Conservation (phyloP, 306 rosid species). For the Quercus engelmannii region DNA sequence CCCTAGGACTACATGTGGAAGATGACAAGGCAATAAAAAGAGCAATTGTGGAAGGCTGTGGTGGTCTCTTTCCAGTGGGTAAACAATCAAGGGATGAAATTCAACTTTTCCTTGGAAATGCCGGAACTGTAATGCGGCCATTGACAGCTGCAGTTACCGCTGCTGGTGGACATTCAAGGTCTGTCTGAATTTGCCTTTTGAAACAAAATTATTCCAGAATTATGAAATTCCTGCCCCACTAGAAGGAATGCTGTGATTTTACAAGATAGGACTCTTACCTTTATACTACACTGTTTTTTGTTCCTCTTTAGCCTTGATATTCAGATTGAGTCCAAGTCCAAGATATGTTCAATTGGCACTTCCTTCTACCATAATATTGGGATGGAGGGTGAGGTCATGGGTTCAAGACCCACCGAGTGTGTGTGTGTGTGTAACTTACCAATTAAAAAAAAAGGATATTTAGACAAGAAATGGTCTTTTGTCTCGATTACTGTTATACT, state of each 20-base stretch:
- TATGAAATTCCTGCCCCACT: constrained; percentile 2
- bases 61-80: constrained; percentile 73
- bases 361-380: too few relatives aligned
- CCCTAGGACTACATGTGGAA: constrained; percentile 81
- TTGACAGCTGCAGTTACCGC: constrained; percentile 90
- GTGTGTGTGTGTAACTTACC: too few relatives aligned
- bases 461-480: background rate
- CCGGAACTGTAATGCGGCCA: constrained; percentile 99
- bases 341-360: too few relatives aligned
- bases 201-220: too few relatives aligned
- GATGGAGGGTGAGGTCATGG: too few relatives aligned
- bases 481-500: background rate
- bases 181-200: background rate
- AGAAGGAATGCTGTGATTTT: background rate
- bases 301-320: too few relatives aligned
- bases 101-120: constrained; percentile 94
- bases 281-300: background rate
- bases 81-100: constrained; percentile 65
- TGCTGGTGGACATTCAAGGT: constrained; percentile 95
- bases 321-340: too few relatives aligned
- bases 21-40: constrained; percentile 64
- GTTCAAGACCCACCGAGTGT: too few relatives aligned
- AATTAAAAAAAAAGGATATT: too few relatives aligned
- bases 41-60: constrained; percentile 89
- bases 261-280: background rate